These are phyloP conservation scores for Arthrinium phaeospermum DNA, from an alignment of 2,329 filamentous ascomycete species.

Conservation along the genomic window DNA sequence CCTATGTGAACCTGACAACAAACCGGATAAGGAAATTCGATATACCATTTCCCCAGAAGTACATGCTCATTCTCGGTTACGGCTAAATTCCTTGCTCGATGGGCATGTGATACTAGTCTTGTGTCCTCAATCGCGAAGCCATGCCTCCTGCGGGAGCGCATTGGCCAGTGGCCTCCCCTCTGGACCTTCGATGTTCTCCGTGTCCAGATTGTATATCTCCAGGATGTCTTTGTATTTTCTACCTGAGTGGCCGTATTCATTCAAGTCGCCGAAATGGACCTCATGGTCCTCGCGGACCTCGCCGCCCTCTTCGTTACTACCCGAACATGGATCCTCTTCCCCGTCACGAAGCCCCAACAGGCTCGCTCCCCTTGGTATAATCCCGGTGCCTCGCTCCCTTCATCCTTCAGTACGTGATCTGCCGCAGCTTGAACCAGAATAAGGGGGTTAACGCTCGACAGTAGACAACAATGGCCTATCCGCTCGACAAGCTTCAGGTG, in stretches of 20 bases:
- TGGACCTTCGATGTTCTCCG: neutral
- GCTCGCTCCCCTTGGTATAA: neutral
- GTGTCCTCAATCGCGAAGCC: neutral
- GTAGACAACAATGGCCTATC: no score
- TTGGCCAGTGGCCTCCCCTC: neutral
- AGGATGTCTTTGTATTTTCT: neutral
- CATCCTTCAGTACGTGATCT: neutral
- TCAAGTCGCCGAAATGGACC: neutral
- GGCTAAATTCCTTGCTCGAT: neutral
- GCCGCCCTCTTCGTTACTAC: neutral
- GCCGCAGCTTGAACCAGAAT: neutral
- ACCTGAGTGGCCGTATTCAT: neutral
- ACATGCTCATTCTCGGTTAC: no score
- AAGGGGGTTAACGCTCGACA: no score
- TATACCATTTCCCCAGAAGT: no score
- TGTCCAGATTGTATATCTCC: neutral
- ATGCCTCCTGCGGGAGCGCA: neutral
- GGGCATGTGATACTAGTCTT: neutral
- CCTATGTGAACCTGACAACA: no score
- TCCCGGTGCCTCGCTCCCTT: neutral
- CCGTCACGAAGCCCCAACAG: neutral
- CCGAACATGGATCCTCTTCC: neutral
- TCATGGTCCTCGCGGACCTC: neutral
- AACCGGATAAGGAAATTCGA: no score
- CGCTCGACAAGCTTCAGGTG: no score